These are phyloP conservation scores for Sabuloglossum arenarium DNA, from an alignment of 495 filamentous ascomycete species.

Conservation along the genomic window DNA sequence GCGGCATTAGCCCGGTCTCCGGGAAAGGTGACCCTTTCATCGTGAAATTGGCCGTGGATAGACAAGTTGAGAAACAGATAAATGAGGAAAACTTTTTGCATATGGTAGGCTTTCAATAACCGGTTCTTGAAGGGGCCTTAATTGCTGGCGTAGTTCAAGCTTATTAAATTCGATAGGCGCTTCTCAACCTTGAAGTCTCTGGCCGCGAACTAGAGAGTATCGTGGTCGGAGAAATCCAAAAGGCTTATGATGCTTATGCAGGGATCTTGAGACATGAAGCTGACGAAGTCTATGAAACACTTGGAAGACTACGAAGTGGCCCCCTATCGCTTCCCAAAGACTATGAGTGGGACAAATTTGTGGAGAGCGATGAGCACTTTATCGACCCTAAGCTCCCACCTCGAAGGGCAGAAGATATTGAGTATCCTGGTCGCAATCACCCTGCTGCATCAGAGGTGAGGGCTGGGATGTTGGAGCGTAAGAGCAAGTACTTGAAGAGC, in stretches of 20 bases:
- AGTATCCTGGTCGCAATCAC: slow-evolving; percentile 85
- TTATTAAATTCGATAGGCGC: slow-evolving; percentile 37
- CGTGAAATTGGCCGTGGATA: slow-evolving; percentile 61
- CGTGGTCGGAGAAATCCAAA: slow-evolving; percentile 90
- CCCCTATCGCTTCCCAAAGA: slow-evolving; percentile 83
- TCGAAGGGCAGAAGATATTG: slow-evolving; percentile 60
- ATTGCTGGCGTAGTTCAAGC: slow-evolving; percentile 13
- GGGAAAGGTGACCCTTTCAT: slow-evolving; percentile 88
- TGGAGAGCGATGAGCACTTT: slow-evolving; percentile 65
- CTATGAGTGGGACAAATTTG: slow-evolving; percentile 70
- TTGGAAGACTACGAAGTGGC: slow-evolving; percentile 64
- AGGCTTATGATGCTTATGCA: slow-evolving; percentile 83
- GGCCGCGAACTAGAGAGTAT: slow-evolving; percentile 89
- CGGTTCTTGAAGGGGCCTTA: not conserved
- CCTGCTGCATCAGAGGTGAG: slow-evolving; percentile 70
- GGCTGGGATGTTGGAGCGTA: slow-evolving; percentile 80
- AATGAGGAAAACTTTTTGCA: slow-evolving; percentile 96
- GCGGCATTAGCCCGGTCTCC: slow-evolving; percentile 48
- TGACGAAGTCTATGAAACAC: slow-evolving; percentile 53
- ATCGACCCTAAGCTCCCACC: slow-evolving; percentile 69
- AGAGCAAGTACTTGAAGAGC: slow-evolving; percentile 97
- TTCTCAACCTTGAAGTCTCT: slow-evolving; percentile 83
- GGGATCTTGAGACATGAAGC: slow-evolving; percentile 77
- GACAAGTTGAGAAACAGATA: slow-evolving; percentile 75
- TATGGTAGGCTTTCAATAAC: slow-evolving; percentile 30